Conservation (phyloP, 495 filamentous ascomycete genomes). For the Podospora anserina region DNA sequence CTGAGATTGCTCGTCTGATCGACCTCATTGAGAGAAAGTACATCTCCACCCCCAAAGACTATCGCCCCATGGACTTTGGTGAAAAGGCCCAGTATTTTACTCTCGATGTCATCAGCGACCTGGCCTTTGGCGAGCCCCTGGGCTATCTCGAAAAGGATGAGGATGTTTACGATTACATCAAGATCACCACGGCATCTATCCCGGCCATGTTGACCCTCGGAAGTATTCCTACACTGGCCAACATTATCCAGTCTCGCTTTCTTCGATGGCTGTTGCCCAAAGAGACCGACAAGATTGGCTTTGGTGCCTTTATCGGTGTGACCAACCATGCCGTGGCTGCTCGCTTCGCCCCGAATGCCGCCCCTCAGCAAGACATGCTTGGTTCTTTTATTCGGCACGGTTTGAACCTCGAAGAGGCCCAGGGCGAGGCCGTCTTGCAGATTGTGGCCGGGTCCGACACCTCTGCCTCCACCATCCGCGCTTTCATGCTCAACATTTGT, state of each 20-base stretch:
- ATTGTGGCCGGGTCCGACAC: conserved; percentile 55
- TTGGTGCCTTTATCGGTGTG: conserved; percentile 12
- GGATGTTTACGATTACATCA: conserved; percentile 29
- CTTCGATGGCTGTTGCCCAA: conserved; percentile 12
- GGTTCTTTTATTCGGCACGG: conserved; percentile 46
- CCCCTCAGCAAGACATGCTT: conserved; percentile 37
- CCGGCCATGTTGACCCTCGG: conserved; percentile 16
- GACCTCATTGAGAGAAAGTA: conserved; percentile 47
- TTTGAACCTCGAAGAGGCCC: conserved; percentile 40
- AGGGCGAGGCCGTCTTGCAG: conserved; percentile 39
- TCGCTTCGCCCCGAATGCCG: conserved; percentile 6
- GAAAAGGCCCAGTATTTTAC: conserved; percentile 53
- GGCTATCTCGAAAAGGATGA: conserved; percentile 31
- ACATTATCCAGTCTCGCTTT: conserved; percentile 6
- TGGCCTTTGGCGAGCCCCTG: conserved; percentile 31
- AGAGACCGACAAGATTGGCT: conserved; percentile 17
- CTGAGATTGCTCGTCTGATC: conserved; percentile 43
- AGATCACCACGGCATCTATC: conserved; percentile 19
- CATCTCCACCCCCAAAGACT: conserved; percentile 48
- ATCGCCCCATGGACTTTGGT: conserved; percentile 46
- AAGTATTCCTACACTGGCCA: conserved; percentile 8
- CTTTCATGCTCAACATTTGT: conserved; percentile 53
- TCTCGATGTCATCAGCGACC: conserved; percentile 56
- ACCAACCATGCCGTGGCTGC: conserved; percentile 26
- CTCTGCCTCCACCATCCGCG: conserved; percentile 57